Evolutionary conservation across 2,329 filamentous ascomycete species (phyloP), one percentile per base, ranked within the genome.

Genomic region (Cladorrhinum sp.): DNA sequence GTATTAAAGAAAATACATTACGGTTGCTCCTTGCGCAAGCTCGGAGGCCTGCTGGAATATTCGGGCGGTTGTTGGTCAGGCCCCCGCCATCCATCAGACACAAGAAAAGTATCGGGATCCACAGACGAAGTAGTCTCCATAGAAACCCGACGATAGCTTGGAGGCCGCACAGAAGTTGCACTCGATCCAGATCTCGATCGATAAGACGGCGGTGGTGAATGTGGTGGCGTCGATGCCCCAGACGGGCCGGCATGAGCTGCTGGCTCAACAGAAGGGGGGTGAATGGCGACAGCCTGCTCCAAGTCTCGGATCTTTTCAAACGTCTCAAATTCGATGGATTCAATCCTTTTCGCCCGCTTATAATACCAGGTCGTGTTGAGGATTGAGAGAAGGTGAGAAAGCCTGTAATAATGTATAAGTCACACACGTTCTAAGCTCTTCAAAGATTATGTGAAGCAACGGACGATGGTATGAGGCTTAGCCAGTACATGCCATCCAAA

Each of bases 21-120:
- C 2, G 41, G 3, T 18, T 45, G 8, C 18, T 45, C 36, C 24
- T 32, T 38, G 12, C 53, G 38, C 53, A 56, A 13, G 29, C 53
- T 56, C n/a, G 53, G 23, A 9, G 53, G 38, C n/a, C 38, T 56
- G 38, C 53, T 56, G 4, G 53, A 49, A 25, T 56, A 56, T 8
- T 27, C 38, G 3, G 53, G 53, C 7, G 53, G 53, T 10, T 56
- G 49, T 16, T 50, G 38, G 5, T 56, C 53, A 12, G 53, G 53
- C 9, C 36, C 53, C 3, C 53, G 23, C 53, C 53, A 56, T 18
- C 53, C 53, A 13, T 56, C 53, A n/a, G 53, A 56, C n/a, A 56
- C 53, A 2, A 56, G 53, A 13, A 45, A 56, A 7, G 23, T 18
- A 13, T 56, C 53, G 3, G 53, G 53, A n/a, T 56, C 53, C 18